Evolutionary conservation across 1,284 basidiomycete species (phyloP), one percentile per base, ranked within the genome.

Genomic region (Phellopilus nigrolimitatus): DNA sequence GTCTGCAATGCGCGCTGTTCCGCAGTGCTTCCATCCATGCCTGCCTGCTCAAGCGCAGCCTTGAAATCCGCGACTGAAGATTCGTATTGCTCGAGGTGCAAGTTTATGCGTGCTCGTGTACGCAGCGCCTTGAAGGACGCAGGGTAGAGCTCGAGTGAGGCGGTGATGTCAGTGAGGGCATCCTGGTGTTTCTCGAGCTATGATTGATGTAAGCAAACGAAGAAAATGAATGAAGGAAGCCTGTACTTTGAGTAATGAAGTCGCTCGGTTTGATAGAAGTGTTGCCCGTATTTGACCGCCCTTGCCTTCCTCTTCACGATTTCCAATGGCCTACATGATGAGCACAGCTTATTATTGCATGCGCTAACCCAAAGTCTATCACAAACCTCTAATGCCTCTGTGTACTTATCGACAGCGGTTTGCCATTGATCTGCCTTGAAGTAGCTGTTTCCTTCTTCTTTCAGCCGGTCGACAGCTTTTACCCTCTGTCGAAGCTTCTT

Each of bases 121-220:
- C 91, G 84, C 34, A 91, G 71, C 1, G 90, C 89, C 69, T 95
- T 95, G 75, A 86, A 90, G 21, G 87, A 88, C 25, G 73, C 72
- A 0, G 84, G 73, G 53, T 77, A 67, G 40, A 93, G 75, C 5
- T 64, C 57, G 6, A 94, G 74, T 4, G 89, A 88, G 8, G 74
- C 72, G 47, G 84, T 78, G 6, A 82, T 87, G 63, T 92, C 90
- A 31, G 66, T 64, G 24, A 93, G 73, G 0, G 91, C 88, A 12
- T 86, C 81, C 15, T 81, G 70, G 60, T 84, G 74, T 43, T 73
- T 71, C 49, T 79, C 73, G 22, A 88, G 69, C 84, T 91, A 65
- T 1, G 19, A 17, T 17, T 24, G 12, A 27, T 40, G 45, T 55
- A 52, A 47, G 33, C 59, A 45, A 33, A 28, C 53, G 37, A 30